phyloP scores from a whole-genome alignment of 1,139 yeast species.

The Saccharomycopsis hybrid region DNA sequence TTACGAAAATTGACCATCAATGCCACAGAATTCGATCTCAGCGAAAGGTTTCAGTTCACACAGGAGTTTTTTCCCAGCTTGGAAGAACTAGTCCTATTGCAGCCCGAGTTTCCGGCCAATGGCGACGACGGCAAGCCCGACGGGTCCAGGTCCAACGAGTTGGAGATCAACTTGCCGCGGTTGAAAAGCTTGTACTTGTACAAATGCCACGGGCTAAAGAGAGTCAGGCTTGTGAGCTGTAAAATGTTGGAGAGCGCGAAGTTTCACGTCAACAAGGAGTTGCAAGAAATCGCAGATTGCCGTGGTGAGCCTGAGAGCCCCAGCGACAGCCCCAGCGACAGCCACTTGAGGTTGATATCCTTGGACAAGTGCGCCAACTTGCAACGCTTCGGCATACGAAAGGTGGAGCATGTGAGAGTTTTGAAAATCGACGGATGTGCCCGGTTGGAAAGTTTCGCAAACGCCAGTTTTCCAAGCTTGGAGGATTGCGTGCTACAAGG shows the following conservation, averaged over 20 bases:
- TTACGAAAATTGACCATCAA: too few species aligned
- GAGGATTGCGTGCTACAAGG: too few species aligned
- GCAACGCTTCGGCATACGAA: background rate
- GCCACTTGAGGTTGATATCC: background rate
- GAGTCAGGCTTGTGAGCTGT: background rate
- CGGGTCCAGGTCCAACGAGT: background rate
- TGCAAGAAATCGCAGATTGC: background rate
- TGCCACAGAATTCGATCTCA: background rate
- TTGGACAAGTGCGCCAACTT: background rate
- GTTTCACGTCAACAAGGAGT: background rate
- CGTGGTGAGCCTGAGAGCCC: background rate
- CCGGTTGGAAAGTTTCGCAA: too few species aligned
- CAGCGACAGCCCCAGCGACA: background rate
- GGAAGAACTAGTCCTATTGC: background rate
- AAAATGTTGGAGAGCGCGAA: background rate
- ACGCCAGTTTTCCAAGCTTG: too few species aligned
- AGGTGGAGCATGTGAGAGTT: background rate
- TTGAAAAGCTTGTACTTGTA: background rate
- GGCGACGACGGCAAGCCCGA: too few species aligned
- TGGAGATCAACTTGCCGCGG: background rate
- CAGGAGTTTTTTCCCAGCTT: background rate
- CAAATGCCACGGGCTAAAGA: constrained; percentile 1
- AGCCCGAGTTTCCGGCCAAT: too few species aligned
- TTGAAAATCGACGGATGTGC: background rate
- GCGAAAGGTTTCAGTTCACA: background rate